These are phyloP conservation scores for Murraya koenigii DNA, from an alignment of 345 rosid genomes.

Conservation along the genomic window DNA sequence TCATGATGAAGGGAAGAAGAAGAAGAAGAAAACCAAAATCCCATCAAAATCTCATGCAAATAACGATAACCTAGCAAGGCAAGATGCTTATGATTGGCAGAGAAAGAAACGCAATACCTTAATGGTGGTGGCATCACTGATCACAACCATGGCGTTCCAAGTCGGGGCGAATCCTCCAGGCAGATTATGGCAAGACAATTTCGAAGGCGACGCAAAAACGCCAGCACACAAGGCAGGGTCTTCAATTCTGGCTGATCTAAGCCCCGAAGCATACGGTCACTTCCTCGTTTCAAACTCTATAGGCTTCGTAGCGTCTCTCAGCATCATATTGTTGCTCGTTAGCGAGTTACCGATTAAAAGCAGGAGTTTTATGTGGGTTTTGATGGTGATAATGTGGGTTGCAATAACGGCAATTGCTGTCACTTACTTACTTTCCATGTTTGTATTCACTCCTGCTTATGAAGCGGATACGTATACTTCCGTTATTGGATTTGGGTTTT, in stretches of 20 bases:
- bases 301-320: constrained; percentile 23
- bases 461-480: too few relatives aligned
- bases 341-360: too few relatives aligned
- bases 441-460: too few relatives aligned
- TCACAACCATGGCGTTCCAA: constrained; percentile 37
- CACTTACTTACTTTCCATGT: too few relatives aligned
- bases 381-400: too few relatives aligned
- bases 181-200: constrained; percentile 22
- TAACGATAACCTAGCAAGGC: too few relatives aligned
- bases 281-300: constrained; percentile 18
- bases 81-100: background rate
- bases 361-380: too few relatives aligned
- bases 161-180: constrained; percentile 25
- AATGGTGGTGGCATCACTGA: constrained; percentile 36
- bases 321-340: constrained; percentile 12
- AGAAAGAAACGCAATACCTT: constrained; percentile 12
- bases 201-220: background rate
- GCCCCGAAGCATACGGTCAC: background rate
- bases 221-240: background rate
- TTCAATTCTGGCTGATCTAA: background rate
- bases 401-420: too few relatives aligned
- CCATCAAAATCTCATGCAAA: too few relatives aligned
- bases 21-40: too few relatives aligned
- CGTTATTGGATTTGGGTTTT: too few relatives aligned
- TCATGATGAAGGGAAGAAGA: too few relatives aligned